Conservation (phyloP, 177 flowering plant genomes). For the Telopea speciosissima region DNA sequence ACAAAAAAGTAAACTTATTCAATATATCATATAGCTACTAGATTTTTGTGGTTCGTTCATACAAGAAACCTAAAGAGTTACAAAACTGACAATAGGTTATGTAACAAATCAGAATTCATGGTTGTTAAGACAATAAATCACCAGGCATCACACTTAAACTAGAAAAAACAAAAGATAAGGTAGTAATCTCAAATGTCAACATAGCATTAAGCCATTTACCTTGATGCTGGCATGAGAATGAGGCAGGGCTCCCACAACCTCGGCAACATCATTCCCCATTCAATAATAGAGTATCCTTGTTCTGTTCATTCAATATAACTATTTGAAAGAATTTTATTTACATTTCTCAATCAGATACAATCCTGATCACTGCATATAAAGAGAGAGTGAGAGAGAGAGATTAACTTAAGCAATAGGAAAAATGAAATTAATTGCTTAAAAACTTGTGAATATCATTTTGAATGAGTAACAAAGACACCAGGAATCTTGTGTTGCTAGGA, state of each 20-base stretch:
- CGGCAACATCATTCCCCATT: constrained; percentile 21
- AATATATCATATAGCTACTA: neutral
- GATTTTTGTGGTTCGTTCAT: neutral
- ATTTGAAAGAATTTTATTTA: neutral
- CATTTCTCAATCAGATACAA: neutral
- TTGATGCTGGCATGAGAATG: constrained; percentile 9
- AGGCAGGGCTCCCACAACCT: constrained; percentile 6
- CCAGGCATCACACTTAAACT: neutral
- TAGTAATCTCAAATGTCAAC: neutral
- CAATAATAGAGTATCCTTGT: constrained; percentile 11
- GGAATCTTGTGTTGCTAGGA: neutral
- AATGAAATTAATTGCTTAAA: no score
- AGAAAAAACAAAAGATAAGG: neutral
- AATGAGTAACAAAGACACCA: no score
- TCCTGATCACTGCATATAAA: neutral
- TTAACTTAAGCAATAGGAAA: no score
- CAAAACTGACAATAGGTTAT: neutral
- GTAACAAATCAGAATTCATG: neutral
- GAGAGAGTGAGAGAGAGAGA: no score
- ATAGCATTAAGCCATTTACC: constrained; percentile 10
- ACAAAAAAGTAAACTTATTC: neutral
- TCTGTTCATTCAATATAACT: constrained; percentile 8
- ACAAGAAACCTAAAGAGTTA: neutral
- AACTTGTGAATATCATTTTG: no score
- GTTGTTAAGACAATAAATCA: neutral